Evolutionary conservation across 1,284 basidiomycete genomes (phyloP), one percentile per base, ranked within the genome.

Genomic region (Blastosporella zonata): DNA sequence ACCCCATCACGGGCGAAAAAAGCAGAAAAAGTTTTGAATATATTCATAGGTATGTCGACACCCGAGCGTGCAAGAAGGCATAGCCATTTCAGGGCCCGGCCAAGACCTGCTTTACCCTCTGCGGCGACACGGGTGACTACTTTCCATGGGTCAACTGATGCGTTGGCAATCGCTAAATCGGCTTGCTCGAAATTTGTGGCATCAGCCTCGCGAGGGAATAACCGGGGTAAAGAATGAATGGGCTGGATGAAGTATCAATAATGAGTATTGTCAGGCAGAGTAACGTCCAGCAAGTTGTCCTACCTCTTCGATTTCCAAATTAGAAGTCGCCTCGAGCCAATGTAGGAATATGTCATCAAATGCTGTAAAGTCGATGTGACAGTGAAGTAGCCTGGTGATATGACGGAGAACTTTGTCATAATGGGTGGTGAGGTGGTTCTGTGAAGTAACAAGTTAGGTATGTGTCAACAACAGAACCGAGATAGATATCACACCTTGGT

Each of bases 41-140:
- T 74, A 2, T 66, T 45, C 3, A 72, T 62, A 0, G 87, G 79
- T 13, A 91, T 72, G 23, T 85, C 81, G 12, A 89, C 77, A 0
- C 84, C 87, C 2, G 87, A 88, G 41, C 73, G 71, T 9, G 85
- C 73, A 55, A 90, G 72, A 18, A 85, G 68, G 25, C 77, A 74
- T 25, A 91, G 71, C 83, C 87, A 90, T 42, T 72, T 69, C 33
- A 88, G 67, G 27, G 77, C 76, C 23, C 71, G 72, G 15, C 67
- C 63, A 31, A 84, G 67, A 4, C 78, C 78, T 4, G 74, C 67
- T 31, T 64, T 60, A 17, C 70, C 71, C 46, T 71, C 66, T 2
- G 66, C 68, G 0, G 79, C 78, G 6, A 72, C 66, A 25, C 68
- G 67, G 15, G 72, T 66, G 4, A 87, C 66, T 5, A 78, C 67